Percentiles rank a stretch among this genome's conserved stretches.
Evolutionary conservation across 495 filamentous ascomycete genomes (phyloP).

Genomic region (Ramalina intermedia): DNA sequence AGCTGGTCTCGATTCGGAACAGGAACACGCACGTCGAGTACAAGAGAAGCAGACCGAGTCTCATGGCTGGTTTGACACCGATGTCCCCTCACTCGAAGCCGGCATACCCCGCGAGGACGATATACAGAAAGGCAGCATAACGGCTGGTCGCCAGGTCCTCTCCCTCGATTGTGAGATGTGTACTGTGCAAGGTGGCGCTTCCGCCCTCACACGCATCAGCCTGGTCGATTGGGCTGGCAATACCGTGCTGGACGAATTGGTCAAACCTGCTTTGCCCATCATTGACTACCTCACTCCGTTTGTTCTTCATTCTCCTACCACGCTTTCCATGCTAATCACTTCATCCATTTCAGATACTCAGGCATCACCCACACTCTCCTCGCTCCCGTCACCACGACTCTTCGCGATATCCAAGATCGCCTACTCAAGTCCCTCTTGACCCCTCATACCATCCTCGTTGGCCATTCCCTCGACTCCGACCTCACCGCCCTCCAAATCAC

Average conservation of each 20-base stretch:
- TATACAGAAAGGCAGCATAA: slow-evolving; percentile 67
- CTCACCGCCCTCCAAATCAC: slow-evolving; percentile 68
- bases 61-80: slow-evolving; percentile 74
- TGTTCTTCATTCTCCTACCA: slow-evolving; percentile 1
- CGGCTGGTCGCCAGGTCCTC: slow-evolving; percentile 65
- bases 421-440: slow-evolving; percentile 55
- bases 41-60: slow-evolving; percentile 28
- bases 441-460: slow-evolving; percentile 65
- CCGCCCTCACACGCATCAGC: slow-evolving; percentile 77
- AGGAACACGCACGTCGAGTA: slow-evolving; percentile 24
- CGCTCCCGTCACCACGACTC: slow-evolving; percentile 64
- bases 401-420: slow-evolving; percentile 66
- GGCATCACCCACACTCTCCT: slow-evolving; percentile 81
- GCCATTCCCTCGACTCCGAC: slow-evolving; percentile 87
- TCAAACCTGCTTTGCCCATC: slow-evolving; percentile 75
- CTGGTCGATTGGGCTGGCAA: slow-evolving; percentile 74
- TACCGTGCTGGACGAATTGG: slow-evolving; percentile 72
- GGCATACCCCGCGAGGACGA: slow-evolving; percentile 50
- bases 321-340: neutral
- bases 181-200: slow-evolving; percentile 55
- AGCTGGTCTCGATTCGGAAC: neutral
- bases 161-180: slow-evolving; percentile 97
- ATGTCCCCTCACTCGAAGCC: slow-evolving; percentile 49
- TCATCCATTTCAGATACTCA: slow-evolving; percentile 36
- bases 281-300: slow-evolving; percentile 78